Base-by-base conservation (phyloP, 371 early-diverging fungal species). In the Apophysomyces elegans region DNA sequence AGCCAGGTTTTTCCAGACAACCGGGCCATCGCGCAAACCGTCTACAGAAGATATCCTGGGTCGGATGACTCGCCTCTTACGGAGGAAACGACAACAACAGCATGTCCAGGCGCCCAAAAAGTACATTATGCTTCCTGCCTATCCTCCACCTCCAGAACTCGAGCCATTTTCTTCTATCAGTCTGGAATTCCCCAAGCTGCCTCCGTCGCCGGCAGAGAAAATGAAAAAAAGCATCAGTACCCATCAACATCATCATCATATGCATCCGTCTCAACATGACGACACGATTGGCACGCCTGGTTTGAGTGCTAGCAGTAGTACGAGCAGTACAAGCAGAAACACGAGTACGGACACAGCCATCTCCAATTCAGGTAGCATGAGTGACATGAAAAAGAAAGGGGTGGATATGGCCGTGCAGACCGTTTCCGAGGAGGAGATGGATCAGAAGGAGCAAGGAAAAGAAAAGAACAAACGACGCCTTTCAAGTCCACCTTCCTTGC, bases 1-100 rank as follows among this genome's bases (percentile, higher is more conserved):
- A 9, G 81, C 81, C 2, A 66, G 76, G 47, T 80, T 80, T 36
- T 57, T 80, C n/a, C 60, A 75, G 0, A 67, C 70, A 0, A 80
- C 81, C 2, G 74, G 78, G 1, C 81, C 81, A 4, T 71, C 54
- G 1, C 54, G 54, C 21, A 50, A 50, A 50, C 5, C 68, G 37
- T 36, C 60, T 68, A 45, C 54, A 26, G 54, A 50, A 5, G 54
- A 50, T 21, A n/a, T 50, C 21, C 21, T 50, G 0, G 54, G 18
- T 50, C 54, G 54, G 9, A 21, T 50, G 21, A 50, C 18, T 50
- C 54, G 54, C 21, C n/a, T 50, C 21, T 21, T 50, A 21, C 54
- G 54, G 5, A n/a, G 54, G 21, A 80, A 73, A 50, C 68, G 63
- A 37, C 61, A 50, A 26, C 54, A n/a, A 18, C 21, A 16, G 9